Evolutionary conservation across 805 yeast genomes (phyloP).

Genomic region (Saturnispora ahearnii): DNA sequence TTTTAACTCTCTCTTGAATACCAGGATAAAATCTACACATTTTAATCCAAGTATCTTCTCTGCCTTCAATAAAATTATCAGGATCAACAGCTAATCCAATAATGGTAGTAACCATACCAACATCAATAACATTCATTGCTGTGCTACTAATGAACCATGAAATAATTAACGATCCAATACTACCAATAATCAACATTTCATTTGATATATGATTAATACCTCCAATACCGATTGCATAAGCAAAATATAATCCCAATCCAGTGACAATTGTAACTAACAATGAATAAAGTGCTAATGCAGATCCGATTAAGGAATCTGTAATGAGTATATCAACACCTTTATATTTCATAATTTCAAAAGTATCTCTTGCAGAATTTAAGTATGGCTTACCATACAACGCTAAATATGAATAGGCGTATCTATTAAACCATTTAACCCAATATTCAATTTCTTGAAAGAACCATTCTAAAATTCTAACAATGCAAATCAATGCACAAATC

Average conservation of each 20-base stretch:
- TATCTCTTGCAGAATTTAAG: slow-evolving; percentile 66
- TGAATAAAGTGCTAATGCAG: slow-evolving; percentile 71
- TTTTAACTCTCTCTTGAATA: slow-evolving; percentile 22
- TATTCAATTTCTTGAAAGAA: slow-evolving; percentile 29
- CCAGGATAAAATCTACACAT: slow-evolving; percentile 26
- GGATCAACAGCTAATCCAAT: slow-evolving; percentile 82
- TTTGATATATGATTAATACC: slow-evolving; percentile 16
- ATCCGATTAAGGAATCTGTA: slow-evolving; percentile 73
- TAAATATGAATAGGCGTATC: slow-evolving; percentile 78
- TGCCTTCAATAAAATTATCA: slow-evolving; percentile 53
- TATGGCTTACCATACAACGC: slow-evolving; percentile 83
- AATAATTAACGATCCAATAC: slow-evolving; percentile 40
- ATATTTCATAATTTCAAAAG: slow-evolving; percentile 66
- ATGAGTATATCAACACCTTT: slow-evolving; percentile 81
- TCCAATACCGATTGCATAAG: not conserved
- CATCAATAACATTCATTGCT: slow-evolving; percentile 63
- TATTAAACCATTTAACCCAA: slow-evolving; percentile 72
- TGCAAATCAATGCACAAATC: slow-evolving; percentile 37
- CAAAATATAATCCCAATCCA: slow-evolving; percentile 20
- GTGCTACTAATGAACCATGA: slow-evolving; percentile 69
- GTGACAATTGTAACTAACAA: slow-evolving; percentile 47
- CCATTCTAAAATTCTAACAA: slow-evolving; percentile 64
- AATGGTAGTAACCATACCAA: slow-evolving; percentile 78
- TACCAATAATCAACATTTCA: slow-evolving; percentile 23
- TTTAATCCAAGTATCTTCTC: slow-evolving; percentile 42